Percentiles rank a stretch among this genome's conserved stretches.
phyloP scores from a whole-genome alignment of 2,329 filamentous ascomycete species.

The Didymella glomerata region DNA sequence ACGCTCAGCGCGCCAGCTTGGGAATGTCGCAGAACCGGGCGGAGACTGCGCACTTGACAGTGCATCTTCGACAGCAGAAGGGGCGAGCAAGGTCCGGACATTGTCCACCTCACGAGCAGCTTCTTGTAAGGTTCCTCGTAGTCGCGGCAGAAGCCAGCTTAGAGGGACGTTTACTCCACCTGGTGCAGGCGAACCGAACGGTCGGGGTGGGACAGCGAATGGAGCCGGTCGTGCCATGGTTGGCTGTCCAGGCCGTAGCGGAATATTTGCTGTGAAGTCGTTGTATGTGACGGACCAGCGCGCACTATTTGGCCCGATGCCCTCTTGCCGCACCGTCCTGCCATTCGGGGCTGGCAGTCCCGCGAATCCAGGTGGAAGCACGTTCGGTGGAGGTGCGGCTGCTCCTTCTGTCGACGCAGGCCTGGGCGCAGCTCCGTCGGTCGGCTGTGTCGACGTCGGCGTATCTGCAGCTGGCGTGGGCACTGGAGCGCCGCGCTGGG shows the following conservation, averaged over 20 bases:
- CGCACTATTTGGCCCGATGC: slow-evolving; percentile 61
- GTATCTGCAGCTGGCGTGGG: slow-evolving; percentile 10
- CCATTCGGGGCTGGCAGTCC: slow-evolving; percentile 34
- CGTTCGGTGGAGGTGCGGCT: neutral
- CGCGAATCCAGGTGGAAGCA: neutral
- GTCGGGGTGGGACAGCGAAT: slow-evolving; percentile 31
- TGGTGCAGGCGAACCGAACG: slow-evolving; percentile 24
- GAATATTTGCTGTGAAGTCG: slow-evolving; percentile 50
- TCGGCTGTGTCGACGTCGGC: slow-evolving; percentile 5
- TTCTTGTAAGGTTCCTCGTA: slow-evolving; percentile 35
- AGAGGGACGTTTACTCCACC: slow-evolving; percentile 28
- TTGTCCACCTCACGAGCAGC: slow-evolving; percentile 47
- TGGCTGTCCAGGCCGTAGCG: slow-evolving; percentile 33
- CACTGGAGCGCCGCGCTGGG: slow-evolving; percentile 25
- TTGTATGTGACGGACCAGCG: slow-evolving; percentile 63
- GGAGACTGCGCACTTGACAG: slow-evolving; percentile 13
- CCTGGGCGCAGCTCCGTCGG: slow-evolving; percentile 4
- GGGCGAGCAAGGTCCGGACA: slow-evolving; percentile 32
- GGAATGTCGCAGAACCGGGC: slow-evolving; percentile 23
- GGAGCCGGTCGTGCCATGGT: slow-evolving; percentile 36
- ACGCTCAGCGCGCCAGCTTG: slow-evolving; percentile 42
- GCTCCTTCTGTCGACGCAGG: neutral
- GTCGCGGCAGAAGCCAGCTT: slow-evolving; percentile 29
- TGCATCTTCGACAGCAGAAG: slow-evolving; percentile 20
- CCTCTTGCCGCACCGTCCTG: slow-evolving; percentile 60